Base-by-base conservation (phyloP, 2,329 filamentous ascomycete species). In the Aureobasidium sp. region DNA sequence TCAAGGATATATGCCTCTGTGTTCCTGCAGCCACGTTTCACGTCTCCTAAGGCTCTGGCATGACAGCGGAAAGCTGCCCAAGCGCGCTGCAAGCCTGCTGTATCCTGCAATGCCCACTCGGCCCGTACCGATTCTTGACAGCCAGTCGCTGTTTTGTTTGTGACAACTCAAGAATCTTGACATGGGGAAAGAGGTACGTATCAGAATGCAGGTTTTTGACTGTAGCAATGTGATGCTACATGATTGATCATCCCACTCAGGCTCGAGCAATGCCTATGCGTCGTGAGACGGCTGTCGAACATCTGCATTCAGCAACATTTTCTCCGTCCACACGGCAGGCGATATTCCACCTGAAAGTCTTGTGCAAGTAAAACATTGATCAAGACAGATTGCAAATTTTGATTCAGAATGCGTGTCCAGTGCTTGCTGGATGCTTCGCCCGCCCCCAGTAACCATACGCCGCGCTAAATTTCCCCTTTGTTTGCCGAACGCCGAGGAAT, bases 1-100 rank as follows among this genome's bases (percentile, higher is more conserved):
- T 41, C 32, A 17, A 25, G 48, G 27, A 41, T 34, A 51, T 27
- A 27, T 51, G 48, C 48, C 25, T 25, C 37, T 51, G 48, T 51
- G 48, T 30, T 37, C 48, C 37, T 51, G 48, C 48, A 51, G 48
- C 37, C 48, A 51, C 48, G 48, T 51, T 51, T 51, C 48, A 51
- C 27, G 37, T 41, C 32, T 32, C 47, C 48, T 51, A 51, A 51
- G 27, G 48, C 48, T 51, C 27, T 51, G 35, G 19, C 37, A 30
- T 51, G 48, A 51, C 37, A 51, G 48, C 37, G 48, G 48, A 51
- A 40, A 49, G 45, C 45, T 39, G 37, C 44, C 44, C 48, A 51
- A 41, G 48, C 37, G 47, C 35, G 19, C 25, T 51, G 47, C 47
- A 32, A n/a, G 27, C 37, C 44, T 51, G 48, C 48, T 40, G 48